These are phyloP conservation scores for Backusella psychrophila DNA, from an alignment of 192 early-diverging fungal genomes.

Conservation along the genomic window DNA sequence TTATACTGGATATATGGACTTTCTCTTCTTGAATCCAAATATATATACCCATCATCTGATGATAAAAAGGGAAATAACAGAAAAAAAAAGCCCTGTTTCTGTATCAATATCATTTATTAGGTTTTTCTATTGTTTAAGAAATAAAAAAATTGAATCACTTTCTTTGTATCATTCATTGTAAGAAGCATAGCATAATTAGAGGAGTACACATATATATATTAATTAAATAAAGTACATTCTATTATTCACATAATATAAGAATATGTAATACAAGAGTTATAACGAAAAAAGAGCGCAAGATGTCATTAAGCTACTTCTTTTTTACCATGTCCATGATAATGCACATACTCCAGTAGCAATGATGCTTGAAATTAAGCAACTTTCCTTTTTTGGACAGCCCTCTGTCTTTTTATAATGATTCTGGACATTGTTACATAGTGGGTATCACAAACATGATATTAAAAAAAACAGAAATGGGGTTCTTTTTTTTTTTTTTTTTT, in stretches of 20 bases:
- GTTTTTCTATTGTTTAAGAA: background rate
- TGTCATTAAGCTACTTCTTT: background rate
- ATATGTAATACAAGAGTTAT: background rate
- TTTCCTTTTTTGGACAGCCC: background rate
- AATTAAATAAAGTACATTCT: background rate
- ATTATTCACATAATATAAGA: background rate
- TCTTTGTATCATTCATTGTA: background rate
- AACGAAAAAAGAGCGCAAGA: background rate
- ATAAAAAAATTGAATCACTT: background rate
- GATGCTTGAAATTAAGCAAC: background rate
- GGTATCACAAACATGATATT: too few species aligned
- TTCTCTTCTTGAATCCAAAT: background rate
- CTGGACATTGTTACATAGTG: background rate
- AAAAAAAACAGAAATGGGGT: too few species aligned
- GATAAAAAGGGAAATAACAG: too few species aligned
- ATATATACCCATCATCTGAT: background rate
- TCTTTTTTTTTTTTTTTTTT: too few species aligned
- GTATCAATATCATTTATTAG: background rate
- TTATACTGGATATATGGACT: background rate
- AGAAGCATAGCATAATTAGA: background rate
- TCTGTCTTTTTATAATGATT: background rate
- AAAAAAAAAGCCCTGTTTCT: background rate
- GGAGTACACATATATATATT: background rate
- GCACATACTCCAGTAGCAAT: too few species aligned
- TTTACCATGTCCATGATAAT: background rate